Evolutionary conservation across 2,329 filamentous ascomycete species (phyloP).

Genomic region (Paradendryphiella salina): DNA sequence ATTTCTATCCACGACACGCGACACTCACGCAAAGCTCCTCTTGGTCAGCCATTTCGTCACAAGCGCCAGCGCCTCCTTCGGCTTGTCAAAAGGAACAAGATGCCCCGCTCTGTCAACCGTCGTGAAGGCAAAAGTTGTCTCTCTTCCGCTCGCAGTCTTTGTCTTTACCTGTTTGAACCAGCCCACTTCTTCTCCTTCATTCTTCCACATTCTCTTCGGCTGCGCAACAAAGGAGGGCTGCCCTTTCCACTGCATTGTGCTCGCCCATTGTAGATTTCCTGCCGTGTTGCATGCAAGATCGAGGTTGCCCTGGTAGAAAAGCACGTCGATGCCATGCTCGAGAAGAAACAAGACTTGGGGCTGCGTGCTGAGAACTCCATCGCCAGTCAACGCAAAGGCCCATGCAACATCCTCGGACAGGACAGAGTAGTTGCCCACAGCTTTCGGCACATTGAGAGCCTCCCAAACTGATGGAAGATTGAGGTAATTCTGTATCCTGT

Average conservation of each 20-base stretch:
- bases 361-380: constrained; percentile 35
- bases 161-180: constrained; percentile 45
- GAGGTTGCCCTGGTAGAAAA: constrained; percentile 49
- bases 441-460: constrained; percentile 40
- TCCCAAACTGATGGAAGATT: constrained; percentile 41
- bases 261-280: constrained; percentile 48
- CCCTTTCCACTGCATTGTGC: constrained; percentile 51
- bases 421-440: constrained; percentile 39
- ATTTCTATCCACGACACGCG: not conserved
- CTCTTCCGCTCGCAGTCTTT: constrained; percentile 30
- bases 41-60: constrained; percentile 37
- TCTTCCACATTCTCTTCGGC: constrained; percentile 32
- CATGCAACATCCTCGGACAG: constrained; percentile 27
- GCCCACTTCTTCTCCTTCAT: constrained; percentile 31
- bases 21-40: constrained; percentile 34
- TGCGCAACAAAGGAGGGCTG: constrained; percentile 50
- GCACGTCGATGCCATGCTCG: constrained; percentile 44
- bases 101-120: constrained; percentile 50
- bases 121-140: constrained; percentile 41
- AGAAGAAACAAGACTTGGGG: constrained; percentile 45
- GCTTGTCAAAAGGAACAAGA: constrained; percentile 47
- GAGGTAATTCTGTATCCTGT: constrained; percentile 38
- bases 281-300: constrained; percentile 50
- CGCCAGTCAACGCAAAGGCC: constrained; percentile 38
- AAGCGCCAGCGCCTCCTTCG: constrained; percentile 36